phyloP scores from a whole-genome alignment of 257 asterid genomes.

The Solanum chaucha region DNA sequence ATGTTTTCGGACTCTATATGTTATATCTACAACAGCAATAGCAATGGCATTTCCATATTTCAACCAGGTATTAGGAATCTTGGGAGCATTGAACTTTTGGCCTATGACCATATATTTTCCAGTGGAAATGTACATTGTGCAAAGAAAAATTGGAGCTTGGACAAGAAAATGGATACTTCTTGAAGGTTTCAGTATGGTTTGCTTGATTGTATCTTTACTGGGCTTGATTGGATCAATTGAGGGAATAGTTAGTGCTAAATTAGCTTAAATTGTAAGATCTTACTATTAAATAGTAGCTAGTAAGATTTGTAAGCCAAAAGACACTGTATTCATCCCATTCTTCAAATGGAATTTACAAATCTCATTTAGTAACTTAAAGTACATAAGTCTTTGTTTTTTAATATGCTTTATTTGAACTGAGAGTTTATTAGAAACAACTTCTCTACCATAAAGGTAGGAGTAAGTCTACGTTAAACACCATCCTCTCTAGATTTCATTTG shows the following conservation, averaged over 20 bases:
- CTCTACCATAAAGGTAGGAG: background rate
- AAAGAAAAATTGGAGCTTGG: conserved; percentile 46
- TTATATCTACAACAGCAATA: conserved; percentile 41
- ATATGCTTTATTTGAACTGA: background rate
- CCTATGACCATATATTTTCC: conserved; percentile 64
- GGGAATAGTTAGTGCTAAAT: conserved; percentile 40
- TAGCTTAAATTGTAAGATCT: background rate
- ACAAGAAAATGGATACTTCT: conserved; percentile 41
- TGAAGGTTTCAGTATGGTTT: conserved; percentile 33
- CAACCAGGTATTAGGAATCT: conserved; percentile 54
- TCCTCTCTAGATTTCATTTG: too few species aligned
- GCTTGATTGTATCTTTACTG: conserved; percentile 34
- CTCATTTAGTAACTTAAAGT: background rate
- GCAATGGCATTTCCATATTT: conserved; percentile 53
- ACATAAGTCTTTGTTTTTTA: background rate
- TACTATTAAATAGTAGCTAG: background rate
- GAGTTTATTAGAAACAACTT: background rate
- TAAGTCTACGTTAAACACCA: background rate
- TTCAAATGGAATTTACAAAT: background rate
- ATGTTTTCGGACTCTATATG: conserved; percentile 53
- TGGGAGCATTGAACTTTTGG: conserved; percentile 64
- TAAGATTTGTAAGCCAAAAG: background rate
- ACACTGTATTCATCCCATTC: background rate
- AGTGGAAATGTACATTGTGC: conserved; percentile 53
- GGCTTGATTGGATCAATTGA: conserved; percentile 51